Percentiles rank a stretch among this genome's conserved stretches.
Evolutionary conservation across 2,329 filamentous ascomycete genomes (phyloP).

Genomic region (Aspergillus sojae): DNA sequence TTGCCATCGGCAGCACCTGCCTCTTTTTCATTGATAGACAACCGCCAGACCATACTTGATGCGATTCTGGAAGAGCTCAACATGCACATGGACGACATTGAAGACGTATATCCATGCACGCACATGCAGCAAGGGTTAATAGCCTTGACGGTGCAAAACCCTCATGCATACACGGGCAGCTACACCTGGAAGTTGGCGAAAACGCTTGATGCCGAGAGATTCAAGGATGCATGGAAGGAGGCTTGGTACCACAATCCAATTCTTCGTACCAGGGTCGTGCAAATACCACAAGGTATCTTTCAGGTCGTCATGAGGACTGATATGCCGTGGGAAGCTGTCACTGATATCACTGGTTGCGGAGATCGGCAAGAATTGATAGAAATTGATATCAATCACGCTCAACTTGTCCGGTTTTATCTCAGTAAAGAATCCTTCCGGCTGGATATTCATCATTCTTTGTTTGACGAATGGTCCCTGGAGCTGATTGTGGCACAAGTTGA

Average conservation of each 20-base stretch:
- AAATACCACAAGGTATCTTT: too few species aligned
- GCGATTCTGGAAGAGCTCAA: background rate
- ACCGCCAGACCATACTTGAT: background rate
- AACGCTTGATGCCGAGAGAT: background rate
- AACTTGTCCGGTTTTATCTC: background rate
- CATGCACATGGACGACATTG: background rate
- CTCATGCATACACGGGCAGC: background rate
- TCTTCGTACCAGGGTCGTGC: background rate
- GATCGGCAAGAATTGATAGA: background rate
- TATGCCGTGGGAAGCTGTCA: background rate
- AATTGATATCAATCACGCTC: background rate
- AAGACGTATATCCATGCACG: slow-evolving; percentile 12
- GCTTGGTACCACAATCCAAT: background rate
- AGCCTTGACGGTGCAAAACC: background rate
- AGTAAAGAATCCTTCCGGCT: background rate
- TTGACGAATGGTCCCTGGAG: background rate
- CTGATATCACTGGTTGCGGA: background rate
- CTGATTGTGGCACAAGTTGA: background rate
- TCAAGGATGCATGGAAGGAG: background rate
- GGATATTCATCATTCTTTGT: background rate
- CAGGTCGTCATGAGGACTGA: background rate
- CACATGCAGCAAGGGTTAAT: slow-evolving; percentile 11
- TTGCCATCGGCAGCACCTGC: background rate
- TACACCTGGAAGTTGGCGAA: background rate
- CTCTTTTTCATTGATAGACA: background rate